Conservation (phyloP, 371 early-diverging fungal species). For the Entomophthora muscae region DNA sequence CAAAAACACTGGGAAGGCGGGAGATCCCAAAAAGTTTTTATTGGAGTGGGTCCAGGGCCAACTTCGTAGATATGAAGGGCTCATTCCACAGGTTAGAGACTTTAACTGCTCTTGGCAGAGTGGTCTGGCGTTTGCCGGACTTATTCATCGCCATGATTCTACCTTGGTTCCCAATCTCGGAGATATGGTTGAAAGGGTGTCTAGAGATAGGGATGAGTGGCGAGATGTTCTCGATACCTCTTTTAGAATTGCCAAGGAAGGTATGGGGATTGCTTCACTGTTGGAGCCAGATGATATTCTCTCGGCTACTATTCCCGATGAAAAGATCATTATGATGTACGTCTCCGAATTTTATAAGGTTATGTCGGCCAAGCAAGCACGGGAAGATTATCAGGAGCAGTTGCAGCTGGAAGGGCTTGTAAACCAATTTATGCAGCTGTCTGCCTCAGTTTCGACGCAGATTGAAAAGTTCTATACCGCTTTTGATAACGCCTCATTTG, state of each 20-base stretch:
- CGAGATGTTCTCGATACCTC: slow-evolving; percentile 18
- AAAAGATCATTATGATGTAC: slow-evolving; percentile 36
- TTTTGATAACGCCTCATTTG: too few relatives aligned
- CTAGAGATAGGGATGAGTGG: slow-evolving; percentile 16
- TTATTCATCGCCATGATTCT: slow-evolving; percentile 39
- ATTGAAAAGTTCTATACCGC: too few relatives aligned
- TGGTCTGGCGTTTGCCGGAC: too few relatives aligned
- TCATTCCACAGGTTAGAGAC: too few relatives aligned
- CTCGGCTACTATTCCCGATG: slow-evolving; percentile 28
- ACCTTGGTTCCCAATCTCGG: slow-evolving; percentile 31
- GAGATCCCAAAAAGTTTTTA: too few relatives aligned
- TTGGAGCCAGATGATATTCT: slow-evolving; percentile 33
- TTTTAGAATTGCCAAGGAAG: slow-evolving; percentile 26
- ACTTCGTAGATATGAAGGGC: too few relatives aligned
- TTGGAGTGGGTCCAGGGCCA: too few relatives aligned
- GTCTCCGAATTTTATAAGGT: slow-evolving; percentile 27
- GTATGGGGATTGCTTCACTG: slow-evolving; percentile 24
- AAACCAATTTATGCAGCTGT: neutral
- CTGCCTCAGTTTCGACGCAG: neutral
- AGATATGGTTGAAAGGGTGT: slow-evolving; percentile 10
- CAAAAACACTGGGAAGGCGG: too few relatives aligned
- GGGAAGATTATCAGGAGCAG: neutral
- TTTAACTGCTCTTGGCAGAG: too few relatives aligned
- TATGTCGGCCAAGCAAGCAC: slow-evolving; percentile 16
- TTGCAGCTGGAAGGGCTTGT: neutral